Conservation (phyloP, 2,329 filamentous ascomycete species). For the Xylaria sp. region DNA sequence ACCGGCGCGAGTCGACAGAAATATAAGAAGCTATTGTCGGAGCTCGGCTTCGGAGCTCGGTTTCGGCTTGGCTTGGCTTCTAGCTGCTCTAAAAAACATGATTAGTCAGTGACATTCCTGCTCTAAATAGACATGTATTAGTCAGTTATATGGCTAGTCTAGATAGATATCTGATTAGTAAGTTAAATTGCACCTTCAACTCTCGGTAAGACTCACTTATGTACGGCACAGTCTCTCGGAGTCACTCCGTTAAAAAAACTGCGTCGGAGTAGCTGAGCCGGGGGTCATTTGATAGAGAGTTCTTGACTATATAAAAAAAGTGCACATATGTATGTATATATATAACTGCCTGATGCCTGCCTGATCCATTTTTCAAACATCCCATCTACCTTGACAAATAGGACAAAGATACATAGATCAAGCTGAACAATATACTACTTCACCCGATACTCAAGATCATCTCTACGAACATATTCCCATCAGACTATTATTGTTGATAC, state of each 20-base stretch:
- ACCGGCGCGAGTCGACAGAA: not conserved
- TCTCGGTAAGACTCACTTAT: conserved; percentile 9
- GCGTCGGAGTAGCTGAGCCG: not conserved
- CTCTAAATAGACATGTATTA: not conserved
- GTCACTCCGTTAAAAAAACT: not conserved
- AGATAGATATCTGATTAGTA: conserved; percentile 12
- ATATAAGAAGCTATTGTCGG: conserved; percentile 17
- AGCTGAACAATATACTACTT: not conserved
- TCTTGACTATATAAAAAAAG: conserved; percentile 10
- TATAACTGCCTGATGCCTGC: no score
- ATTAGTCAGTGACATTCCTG: not conserved
- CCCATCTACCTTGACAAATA: not conserved
- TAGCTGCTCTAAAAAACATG: not conserved
- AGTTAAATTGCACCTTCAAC: not conserved
- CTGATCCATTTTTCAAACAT: not conserved
- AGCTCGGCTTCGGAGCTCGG: conserved; percentile 40
- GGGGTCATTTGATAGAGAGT: not conserved
- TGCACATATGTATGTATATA: no score
- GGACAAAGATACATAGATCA: not conserved
- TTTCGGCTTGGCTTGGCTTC: conserved; percentile 43
- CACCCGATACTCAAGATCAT: not conserved
- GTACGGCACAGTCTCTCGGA: conserved; percentile 1
- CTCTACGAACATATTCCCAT: not conserved
- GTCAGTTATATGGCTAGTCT: not conserved
- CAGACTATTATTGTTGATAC: not conserved